These are phyloP conservation scores for Camellia lanceoleosa DNA, from an alignment of 148 eudicot genomes.

Conservation along the genomic window DNA sequence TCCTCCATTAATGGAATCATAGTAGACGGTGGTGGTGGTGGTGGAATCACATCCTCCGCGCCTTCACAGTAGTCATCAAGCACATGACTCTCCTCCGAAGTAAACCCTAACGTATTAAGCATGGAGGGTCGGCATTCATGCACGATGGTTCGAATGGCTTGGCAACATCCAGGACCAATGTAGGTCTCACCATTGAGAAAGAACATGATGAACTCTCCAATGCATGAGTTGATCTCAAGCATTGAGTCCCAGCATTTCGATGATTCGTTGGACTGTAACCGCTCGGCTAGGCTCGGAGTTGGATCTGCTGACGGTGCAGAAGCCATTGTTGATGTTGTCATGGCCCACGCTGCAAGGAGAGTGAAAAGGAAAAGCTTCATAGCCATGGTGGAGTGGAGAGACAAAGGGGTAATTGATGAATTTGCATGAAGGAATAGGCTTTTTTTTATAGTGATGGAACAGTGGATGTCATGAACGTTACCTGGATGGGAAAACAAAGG, in stretches of 20 bases:
- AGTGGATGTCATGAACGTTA: not conserved
- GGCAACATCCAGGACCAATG: not conserved
- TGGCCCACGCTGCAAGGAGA: not conserved
- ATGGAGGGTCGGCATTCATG: constrained; percentile 1
- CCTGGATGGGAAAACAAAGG: not conserved
- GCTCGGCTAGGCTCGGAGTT: not conserved
- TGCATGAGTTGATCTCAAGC: not conserved
- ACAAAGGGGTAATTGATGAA: not conserved
- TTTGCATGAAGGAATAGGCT: not conserved
- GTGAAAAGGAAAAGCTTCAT: not conserved
- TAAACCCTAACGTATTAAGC: not conserved
- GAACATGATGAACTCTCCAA: constrained; percentile 8
- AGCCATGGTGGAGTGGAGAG: not conserved
- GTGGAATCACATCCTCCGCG: not conserved
- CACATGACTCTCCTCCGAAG: not conserved
- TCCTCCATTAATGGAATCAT: not conserved
- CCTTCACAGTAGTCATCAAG: constrained; percentile 7
- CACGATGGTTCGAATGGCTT: not conserved
- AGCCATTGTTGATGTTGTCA: too few species aligned
- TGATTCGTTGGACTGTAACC: constrained; percentile 3
- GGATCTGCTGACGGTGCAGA: not conserved
- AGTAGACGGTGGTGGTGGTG: not conserved
- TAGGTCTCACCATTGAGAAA: constrained; percentile 5
- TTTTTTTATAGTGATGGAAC: not conserved
- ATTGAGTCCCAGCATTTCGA: not conserved